Evolutionary conservation across 108 stramenopile species (phyloP), one percentile per base, ranked within the genome.

Genomic region (Cyclotella choctawhatcheeana): DNA sequence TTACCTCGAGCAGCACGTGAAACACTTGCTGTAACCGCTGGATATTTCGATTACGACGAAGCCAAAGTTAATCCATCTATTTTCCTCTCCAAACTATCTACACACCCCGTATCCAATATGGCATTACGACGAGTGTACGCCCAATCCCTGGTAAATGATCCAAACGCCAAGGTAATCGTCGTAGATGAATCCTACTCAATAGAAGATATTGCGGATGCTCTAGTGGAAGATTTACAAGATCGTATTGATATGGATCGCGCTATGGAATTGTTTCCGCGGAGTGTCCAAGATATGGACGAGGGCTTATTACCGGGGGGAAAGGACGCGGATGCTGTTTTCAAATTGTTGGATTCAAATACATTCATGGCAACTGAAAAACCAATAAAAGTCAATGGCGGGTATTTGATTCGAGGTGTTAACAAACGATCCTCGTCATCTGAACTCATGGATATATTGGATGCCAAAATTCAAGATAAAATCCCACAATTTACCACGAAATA

Each of bases 371-470:
- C 67, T n/a, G 82, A 79, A 50, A 79, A 69, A 35, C 81, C 85
- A 10, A 44, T 77, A 14, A 24, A 58, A 6, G 83, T 83, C 8
- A 66, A 64, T 31, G 84, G 84, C 3, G 84, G 84, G n/a, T 88
- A 82, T 71, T 40, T 88, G 21, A 84, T 88, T 32, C 76, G 87
- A 5, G 87, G 87, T 0, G 29, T 44, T 21, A 83, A 83, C 54
- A 69, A 70, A 35, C 71, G 53, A 7, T 56, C 51, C 31, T 34
- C 71, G 13, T 71, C 74, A 6, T 31, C 24, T 8, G 65, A 81
- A 56, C 58, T 88, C 48, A 68, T 88, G 1, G 76, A 63, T 12
- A 44, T 43, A 3, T 37, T 88, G 16, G 85, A 88, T 58, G 70
- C 44, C 44, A 73, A 63, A 44, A 24, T 82, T 10, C 6, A 40